Percentiles rank a stretch among this genome's conserved stretches.
phyloP scores from a whole-genome alignment of 257 asterid genomes.

The Solanum pennellii region DNA sequence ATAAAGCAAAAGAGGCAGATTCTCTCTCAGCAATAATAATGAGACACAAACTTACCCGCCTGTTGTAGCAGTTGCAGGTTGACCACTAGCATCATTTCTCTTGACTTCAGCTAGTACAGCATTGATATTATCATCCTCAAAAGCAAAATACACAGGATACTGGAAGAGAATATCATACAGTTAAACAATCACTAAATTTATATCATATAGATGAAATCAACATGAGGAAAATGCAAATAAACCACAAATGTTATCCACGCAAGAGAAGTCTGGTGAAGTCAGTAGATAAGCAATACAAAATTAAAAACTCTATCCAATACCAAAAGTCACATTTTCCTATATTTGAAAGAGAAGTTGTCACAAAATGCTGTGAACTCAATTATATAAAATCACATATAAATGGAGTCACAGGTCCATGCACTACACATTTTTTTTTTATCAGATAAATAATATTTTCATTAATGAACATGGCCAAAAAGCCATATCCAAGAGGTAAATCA shows the following conservation, averaged over 20 bases:
- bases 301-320: background rate
- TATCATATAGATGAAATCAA: background rate
- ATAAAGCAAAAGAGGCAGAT: background rate
- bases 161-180: conserved; percentile 27
- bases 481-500: background rate
- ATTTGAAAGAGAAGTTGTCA: background rate
- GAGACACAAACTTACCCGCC: conserved; percentile 77
- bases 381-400: background rate
- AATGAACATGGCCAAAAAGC: background rate
- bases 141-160: conserved; percentile 95
- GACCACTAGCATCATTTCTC: conserved; percentile 85
- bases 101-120: conserved; percentile 74
- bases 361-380: background rate
- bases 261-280: background rate
- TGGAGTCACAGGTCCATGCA: background rate
- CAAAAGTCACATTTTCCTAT: background rate
- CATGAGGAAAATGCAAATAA: background rate
- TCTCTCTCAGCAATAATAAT: background rate
- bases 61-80: conserved; percentile 91
- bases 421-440: background rate
- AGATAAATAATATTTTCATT: background rate
- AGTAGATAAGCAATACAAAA: background rate
- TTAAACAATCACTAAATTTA: background rate
- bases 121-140: conserved; percentile 64
- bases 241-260: background rate